phyloP scores from a whole-genome alignment of 805 yeast genomes.

The Pichia membranifaciens region DNA sequence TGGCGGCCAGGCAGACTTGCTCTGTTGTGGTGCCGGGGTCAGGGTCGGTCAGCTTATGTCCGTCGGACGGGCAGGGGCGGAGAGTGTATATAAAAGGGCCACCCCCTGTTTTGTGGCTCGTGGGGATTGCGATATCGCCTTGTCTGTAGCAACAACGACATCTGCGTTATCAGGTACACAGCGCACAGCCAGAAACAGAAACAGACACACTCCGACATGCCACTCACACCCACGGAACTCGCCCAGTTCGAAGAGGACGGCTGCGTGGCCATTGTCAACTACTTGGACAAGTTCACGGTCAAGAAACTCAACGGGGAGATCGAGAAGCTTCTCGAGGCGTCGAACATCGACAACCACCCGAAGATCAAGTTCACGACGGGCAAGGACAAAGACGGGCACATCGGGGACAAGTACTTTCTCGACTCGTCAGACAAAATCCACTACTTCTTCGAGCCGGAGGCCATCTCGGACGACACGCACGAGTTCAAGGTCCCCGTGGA shows the following conservation, averaged over 20 bases:
- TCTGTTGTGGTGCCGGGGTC: too few relatives aligned
- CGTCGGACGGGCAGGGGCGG: too few relatives aligned
- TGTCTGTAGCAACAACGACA: too few relatives aligned
- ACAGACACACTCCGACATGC: slow-evolving; percentile 17
- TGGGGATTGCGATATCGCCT: too few relatives aligned
- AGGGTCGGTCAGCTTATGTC: too few relatives aligned
- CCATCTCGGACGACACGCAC: slow-evolving; percentile 43
- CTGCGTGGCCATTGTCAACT: slow-evolving; percentile 53
- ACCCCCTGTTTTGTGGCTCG: too few relatives aligned
- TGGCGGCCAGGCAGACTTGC: too few relatives aligned
- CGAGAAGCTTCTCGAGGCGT: slow-evolving; percentile 37
- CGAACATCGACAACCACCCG: slow-evolving; percentile 58
- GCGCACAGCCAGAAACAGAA: not conserved
- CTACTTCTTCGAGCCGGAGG: slow-evolving; percentile 67
- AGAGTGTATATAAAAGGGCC: too few relatives aligned
- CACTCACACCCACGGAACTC: slow-evolving; percentile 45
- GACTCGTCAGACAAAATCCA: slow-evolving; percentile 63
- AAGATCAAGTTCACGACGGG: slow-evolving; percentile 61
- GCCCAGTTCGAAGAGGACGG: slow-evolving; percentile 50
- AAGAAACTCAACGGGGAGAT: slow-evolving; percentile 38
- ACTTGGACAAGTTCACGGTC: slow-evolving; percentile 40
- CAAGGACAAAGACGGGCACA: slow-evolving; percentile 42
- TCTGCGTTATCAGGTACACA: not conserved
- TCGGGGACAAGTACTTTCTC: slow-evolving; percentile 70
- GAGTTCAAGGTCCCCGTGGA: slow-evolving; percentile 46